These are phyloP conservation scores for Anacardium occidentale DNA, from an alignment of 345 rosid genomes.

Conservation along the genomic window DNA sequence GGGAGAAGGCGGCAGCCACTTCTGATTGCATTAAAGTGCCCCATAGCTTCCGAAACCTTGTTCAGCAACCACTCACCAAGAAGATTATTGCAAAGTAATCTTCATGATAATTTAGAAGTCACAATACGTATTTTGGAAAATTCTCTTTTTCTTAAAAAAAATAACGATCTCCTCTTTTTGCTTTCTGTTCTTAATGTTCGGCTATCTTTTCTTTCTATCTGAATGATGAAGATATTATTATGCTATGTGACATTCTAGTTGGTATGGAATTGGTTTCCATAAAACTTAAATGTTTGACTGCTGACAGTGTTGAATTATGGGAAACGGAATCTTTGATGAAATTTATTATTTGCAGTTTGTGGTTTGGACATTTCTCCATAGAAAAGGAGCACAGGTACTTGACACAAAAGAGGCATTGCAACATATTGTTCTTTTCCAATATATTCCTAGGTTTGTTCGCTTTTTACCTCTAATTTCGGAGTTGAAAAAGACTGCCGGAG, in stretches of 20 bases:
- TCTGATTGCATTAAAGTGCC: no score
- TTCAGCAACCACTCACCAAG: no score
- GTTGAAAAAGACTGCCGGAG: slow-evolving; percentile 79
- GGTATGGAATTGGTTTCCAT: not conserved
- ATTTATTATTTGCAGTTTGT: slow-evolving; percentile 45
- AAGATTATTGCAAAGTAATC: no score
- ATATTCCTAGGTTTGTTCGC: slow-evolving; percentile 72
- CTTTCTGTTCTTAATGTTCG: no score
- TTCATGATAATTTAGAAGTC: no score
- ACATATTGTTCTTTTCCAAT: slow-evolving; percentile 61
- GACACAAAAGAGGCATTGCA: slow-evolving; percentile 56
- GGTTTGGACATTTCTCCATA: slow-evolving; percentile 66
- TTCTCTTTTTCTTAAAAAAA: no score
- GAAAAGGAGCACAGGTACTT: slow-evolving; percentile 57
- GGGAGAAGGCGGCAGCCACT: no score
- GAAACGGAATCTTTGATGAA: not conserved
- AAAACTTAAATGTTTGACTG: not conserved
- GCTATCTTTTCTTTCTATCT: no score
- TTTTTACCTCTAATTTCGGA: slow-evolving; percentile 76
- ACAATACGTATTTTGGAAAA: no score
- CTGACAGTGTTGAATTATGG: not conserved
- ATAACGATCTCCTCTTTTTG: no score
- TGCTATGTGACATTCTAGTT: not conserved
- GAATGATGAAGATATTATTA: no score
- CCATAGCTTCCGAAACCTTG: no score